Evolutionary conservation across 768 basidiomycete species (phyloP).

Genomic region (Suillus ampliporus): DNA sequence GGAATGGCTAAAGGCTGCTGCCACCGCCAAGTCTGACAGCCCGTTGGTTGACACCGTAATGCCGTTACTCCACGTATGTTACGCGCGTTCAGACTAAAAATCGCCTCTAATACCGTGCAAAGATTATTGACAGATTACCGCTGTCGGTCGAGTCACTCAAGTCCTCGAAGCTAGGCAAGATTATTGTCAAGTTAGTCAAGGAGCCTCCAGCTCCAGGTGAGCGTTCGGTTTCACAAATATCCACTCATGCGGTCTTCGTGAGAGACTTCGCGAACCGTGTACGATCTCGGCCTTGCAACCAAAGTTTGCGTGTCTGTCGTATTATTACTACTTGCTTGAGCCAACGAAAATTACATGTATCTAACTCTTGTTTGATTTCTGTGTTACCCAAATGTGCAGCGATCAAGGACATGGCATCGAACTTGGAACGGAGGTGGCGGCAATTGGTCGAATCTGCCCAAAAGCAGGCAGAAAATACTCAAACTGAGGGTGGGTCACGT

Average conservation of each 20-base stretch:
- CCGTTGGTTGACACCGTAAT: conserved; percentile 76
- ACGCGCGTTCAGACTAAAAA: conserved; percentile 16
- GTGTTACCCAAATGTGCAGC: conserved; percentile 58
- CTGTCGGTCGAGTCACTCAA: conserved; percentile 71
- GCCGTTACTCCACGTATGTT: conserved; percentile 85
- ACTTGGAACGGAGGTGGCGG: conserved; percentile 86
- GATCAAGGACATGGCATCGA: conserved; percentile 92
- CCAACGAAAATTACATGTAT: conserved; percentile 53
- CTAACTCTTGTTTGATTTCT: conserved; percentile 62
- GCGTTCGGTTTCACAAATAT: conserved; percentile 39
- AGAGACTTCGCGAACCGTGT: conserved; percentile 33
- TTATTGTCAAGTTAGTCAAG: conserved; percentile 77
- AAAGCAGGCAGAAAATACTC: conserved; percentile 48
- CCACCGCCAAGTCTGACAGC: conserved; percentile 57
- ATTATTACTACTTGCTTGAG: conserved; percentile 35
- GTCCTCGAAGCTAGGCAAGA: conserved; percentile 78
- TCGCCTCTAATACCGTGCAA: conserved; percentile 24
- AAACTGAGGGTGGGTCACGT: conserved; percentile 76
- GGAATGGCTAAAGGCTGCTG: conserved; percentile 81
- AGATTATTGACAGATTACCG: conserved; percentile 86
- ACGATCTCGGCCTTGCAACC: conserved; percentile 30
- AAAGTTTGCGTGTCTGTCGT: conserved; percentile 37
- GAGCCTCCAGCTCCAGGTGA: conserved; percentile 82
- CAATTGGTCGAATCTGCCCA: conserved; percentile 59
- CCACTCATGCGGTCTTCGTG: conserved; percentile 23